Evolutionary conservation across 2,329 filamentous ascomycete genomes (phyloP).

Genomic region (Sphaceloma murrayae): DNA sequence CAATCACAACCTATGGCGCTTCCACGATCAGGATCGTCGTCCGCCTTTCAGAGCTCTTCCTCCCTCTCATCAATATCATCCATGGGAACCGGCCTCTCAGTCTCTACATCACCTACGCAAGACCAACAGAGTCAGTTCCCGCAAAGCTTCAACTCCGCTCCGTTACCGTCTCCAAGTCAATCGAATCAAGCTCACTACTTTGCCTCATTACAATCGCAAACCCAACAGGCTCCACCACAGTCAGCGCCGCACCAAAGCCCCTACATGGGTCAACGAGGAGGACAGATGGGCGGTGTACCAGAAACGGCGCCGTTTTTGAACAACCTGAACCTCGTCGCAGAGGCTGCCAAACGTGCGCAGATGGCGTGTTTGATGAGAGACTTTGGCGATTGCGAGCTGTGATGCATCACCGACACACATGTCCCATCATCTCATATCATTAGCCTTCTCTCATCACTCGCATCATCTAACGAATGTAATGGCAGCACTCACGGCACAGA

Average conservation of each 20-base stretch:
- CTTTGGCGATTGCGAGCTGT: constrained; percentile 61
- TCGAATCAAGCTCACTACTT: constrained; percentile 26
- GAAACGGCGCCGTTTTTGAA: constrained; percentile 57
- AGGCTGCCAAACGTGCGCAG: constrained; percentile 87
- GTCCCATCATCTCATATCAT: not conserved
- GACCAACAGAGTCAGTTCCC: constrained; percentile 24
- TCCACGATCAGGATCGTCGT: constrained; percentile 25
- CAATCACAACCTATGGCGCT: constrained; percentile 23
- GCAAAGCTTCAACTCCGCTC: constrained; percentile 28
- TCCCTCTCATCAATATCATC: constrained; percentile 34
- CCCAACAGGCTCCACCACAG: constrained; percentile 24
- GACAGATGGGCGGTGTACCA: constrained; percentile 25
- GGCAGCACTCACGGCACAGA: not conserved
- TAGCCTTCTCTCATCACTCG: not conserved
- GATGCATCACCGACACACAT: not conserved
- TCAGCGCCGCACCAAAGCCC: constrained; percentile 18
- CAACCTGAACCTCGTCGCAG: constrained; percentile 77
- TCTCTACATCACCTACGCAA: constrained; percentile 20
- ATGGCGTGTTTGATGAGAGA: constrained; percentile 83
- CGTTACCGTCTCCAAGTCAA: constrained; percentile 26
- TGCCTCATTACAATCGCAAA: constrained; percentile 23
- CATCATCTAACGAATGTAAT: not conserved
- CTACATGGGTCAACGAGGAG: constrained; percentile 27
- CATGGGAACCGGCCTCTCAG: constrained; percentile 22
- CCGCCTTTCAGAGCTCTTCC: constrained; percentile 35